Base-by-base conservation (phyloP, 805 yeast genomes). In the Nakazawaea peltata region DNA sequence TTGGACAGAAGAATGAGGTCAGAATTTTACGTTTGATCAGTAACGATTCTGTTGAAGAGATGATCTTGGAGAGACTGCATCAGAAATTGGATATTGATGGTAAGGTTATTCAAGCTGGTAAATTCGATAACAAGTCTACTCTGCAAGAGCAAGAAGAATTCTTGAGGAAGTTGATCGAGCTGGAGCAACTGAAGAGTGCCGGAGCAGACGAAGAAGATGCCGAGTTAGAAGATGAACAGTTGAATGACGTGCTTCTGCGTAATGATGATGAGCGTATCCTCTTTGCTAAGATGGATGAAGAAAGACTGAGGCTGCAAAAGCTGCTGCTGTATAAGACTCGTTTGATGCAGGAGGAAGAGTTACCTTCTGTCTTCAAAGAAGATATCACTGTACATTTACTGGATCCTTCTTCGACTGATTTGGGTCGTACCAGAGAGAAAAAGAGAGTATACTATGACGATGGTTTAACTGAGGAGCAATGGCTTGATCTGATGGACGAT, bases 71-170 rank as follows among this genome's bases (percentile, higher is more conserved):
- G 49, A 71, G 87, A 54, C 94, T 94, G 0, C 82, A 76, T 56
- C 85, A 81, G 48, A 83, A 83, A 53, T 65, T 83, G 49, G 92
- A 83, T 50, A 83, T 83, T 44, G 94, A 83, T 54, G 94, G 92
- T 38, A 83, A 83, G 54, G 94, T 83, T 47, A 83, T 83, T 56
- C 94, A 83, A 53, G 94, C 94, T 7, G 94, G 94, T 74, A 82
- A 82, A 53, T 83, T 83, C 51, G 90, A 83, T 59, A 81, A 83
- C 50, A 83, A 83, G 54, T 81, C 90, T 3, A 82, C 90, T 9
- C 75, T 88, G 2, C 92, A 82, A 57, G 94, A 83, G 54, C 92
- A 83, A 56, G 94, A 83, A 56, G 88, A 81, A 12, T 75, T 77
- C 37, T 67, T 83, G 54, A 75, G 81, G 56, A 69, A 77, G 40